Evolutionary conservation across 2,329 filamentous ascomycete species (phyloP), one percentile per base, ranked within the genome.

Genomic region (Pseudocercospora cruenta): DNA sequence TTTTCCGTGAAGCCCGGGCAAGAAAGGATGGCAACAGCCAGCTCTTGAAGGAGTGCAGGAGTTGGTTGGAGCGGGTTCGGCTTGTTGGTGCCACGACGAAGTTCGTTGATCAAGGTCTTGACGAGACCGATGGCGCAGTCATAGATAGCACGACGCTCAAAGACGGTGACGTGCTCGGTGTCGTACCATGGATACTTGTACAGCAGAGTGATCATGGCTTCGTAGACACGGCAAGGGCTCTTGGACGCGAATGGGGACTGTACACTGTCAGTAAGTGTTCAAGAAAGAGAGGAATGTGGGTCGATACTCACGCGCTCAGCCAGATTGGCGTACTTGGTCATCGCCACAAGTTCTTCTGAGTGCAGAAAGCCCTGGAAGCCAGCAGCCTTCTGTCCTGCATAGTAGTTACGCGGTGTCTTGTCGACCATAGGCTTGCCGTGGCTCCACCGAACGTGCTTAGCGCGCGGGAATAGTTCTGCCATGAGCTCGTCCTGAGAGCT

Each of bases 151-250:
- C 82, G 81, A 57, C 83, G 82, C 64, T 84, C 81, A 49, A 76
- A 73, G 22, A 86, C 72, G 0, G 79, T 82, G 72, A 85, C 83
- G 65, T 81, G 71, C 14, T 77, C 71, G 10, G 77, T 73, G 4
- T 80, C 80, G 55, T 78, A 79, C 84, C 84, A 86, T 2, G 84
- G 84, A 66, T 82, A 86, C 81, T 86, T 86, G 75, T 81, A 79
- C 19, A 86, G 74, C 3, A 82, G 84, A 60, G 80, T 83, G 65
- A 85, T 84, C 60, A 83, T 80, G 16, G 78, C 78, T 73, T 87
- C 85, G 70, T 84, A 87, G 16, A 82, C 80, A n/a, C 84, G 82
- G 71, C 85, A 82, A 31, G 80, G 81, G 58, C 80, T 83, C 73
- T 84, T 84, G 43, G 73, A 74, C 28, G 80, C 79, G 68, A 84